Base-by-base conservation (phyloP, 169 alveolate species). In the Plasmodium yoelii region DNA sequence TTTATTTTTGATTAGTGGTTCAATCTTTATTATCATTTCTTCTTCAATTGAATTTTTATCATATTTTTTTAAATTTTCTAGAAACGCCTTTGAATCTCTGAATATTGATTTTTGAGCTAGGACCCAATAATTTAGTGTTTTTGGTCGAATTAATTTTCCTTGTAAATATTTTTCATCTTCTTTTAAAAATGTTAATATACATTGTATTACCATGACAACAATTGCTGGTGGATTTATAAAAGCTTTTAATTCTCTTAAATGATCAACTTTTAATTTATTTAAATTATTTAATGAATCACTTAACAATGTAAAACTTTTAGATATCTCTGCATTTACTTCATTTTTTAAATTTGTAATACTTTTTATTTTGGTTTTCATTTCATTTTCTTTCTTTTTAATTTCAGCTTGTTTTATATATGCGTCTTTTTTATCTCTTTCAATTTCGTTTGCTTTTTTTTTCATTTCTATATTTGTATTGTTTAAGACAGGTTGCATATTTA, bases 171-270 rank as follows among this genome's bases (percentile, higher is more conserved):
- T 82, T 82, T 82, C 90, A 57, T 82, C 90, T 39, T 82, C 90
- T 60, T 67, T 82, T 55, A 82, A 42, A 49, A 82, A 82, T 4
- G 90, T 82, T 67, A 82, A 53, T 47, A 82, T 82, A 42, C 90
- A 82, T 59, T 82, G 80, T 59, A 82, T 82, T 5, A 82, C 90
- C 90, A 82, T 82, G 6, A 82, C 73, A 61, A 82, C 90, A 67
- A 82, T 67, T 1, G 80, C 13, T 0, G 90, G 90, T 39, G 90
- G 90, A 39, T 82, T 82, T 0, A 82, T 61, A 82, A 82, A 82
- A 0, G 90, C 90, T 56, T 82, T 82, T n/a, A 82, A 67, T 61
- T 82, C 90, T 82, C 90, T 65, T 55, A 82, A 61, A 56, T 82
- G 90, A n/a, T 82, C 90, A 22, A 82, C 90, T 67, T 82, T 82